Base-by-base conservation (phyloP, 140 eudicot species). In the Anethum foeniculum region DNA sequence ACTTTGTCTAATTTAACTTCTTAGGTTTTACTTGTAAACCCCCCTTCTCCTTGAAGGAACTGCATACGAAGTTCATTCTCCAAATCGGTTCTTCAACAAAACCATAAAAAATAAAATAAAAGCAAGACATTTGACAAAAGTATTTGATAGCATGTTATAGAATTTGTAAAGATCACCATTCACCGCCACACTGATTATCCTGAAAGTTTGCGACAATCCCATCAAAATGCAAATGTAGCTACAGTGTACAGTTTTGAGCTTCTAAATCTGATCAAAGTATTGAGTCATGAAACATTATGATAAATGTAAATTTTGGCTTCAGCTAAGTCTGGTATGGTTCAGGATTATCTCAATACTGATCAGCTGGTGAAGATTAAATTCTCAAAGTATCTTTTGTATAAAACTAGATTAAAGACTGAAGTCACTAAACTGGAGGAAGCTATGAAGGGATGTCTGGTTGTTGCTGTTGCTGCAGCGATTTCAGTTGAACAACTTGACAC, bases 401-500 rank as follows among this genome's bases (percentile, higher is more conserved):
- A 34, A 38, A 34, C 74, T 68, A 68, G 43, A 28, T 30, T 69
- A 18, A 13, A 36, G 12, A 13, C 23, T 68, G 0, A 16, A 68
- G 43, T 68, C 75, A 69, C 21, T 69, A 36, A 69, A 34, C 76
- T 71, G 76, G 14, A 36, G 76, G 46, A 36, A 49, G 34, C 79
- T 49, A 49, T 0, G 14, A 39, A 11, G 60, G 15, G 58, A 44
- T 13, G 8, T 75, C 78, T 73, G 38, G 19, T 3, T 21, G 48
- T 7, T 36, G 81, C 16, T 62, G 36, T 27, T 62, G 71, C 18
- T 79, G 81, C 81, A 15, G 14, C 8, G 27, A 41, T 18, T 30
- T 65, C 82, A 79, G 13, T 65, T 79, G 82, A 65, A 79, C n/a
- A 67, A 30, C 3, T 0, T 79, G 71, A 65, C 82, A 65, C 76